Evolutionary conservation across 441 rosid genomes (phyloP), one percentile per base, ranked within the genome.

Genomic region (Populus tomentosa): DNA sequence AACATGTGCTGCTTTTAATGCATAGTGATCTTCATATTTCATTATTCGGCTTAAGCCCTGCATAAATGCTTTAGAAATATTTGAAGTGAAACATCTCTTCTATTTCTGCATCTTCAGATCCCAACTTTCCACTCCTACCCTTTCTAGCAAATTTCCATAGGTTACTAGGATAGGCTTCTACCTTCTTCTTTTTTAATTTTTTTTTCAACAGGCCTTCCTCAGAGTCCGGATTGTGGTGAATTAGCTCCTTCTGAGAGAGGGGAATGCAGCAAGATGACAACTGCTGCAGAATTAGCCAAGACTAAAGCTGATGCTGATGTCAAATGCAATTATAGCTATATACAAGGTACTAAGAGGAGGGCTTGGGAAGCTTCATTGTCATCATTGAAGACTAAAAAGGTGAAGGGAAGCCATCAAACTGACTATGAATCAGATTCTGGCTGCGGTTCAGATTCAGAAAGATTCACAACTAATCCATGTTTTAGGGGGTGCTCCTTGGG

Each of bases 351-450:
- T 67, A 94, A 88, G 82, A 86, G 81, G 80, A 90, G 87, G 87
- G 74, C 84, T 71, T 90, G 94, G 98, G 95, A 94, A 88, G 85
- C 93, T 74, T 82, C 97, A 35, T 14, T 83, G 61, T 92, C 97
- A 64, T 93, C 97, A 70, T 53, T 92, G 85, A 91, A 88, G 81
- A 87, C 97, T 53, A 94, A 94, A 87, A 89, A 88, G 67, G 89
- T 94, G 33, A 91, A 86, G 76, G 98, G 97, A 85, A 81, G 83
- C 84, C 85, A 82, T 77, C 80, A 69, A 46, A 67, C 35, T 82
- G 86, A 81, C 68, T 81, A 82, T 61, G 78, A 35, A 69, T 71
- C 80, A 46, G 79, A 78, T 82, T 81, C 78, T 69, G 68, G 56
- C 64, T 20, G 56, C 69, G 76, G 53, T 62, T 69, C 80, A 46